phyloP scores from a whole-genome alignment of 495 filamentous ascomycete genomes.

The Pseudomonodictys pantanalensis region DNA sequence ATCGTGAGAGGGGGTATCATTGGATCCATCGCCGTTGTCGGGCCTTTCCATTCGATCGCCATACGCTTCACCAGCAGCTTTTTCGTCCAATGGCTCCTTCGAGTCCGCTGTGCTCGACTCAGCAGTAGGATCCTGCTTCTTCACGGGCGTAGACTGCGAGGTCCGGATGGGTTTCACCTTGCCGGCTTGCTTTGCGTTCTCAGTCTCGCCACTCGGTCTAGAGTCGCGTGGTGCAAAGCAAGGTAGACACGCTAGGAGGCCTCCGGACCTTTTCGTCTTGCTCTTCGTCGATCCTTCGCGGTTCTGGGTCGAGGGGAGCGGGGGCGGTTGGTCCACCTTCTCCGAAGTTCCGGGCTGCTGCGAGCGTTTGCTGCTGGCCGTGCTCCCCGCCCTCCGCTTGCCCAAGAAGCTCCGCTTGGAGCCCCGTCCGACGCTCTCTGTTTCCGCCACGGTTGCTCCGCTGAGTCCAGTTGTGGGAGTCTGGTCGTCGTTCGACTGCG shows the following conservation, averaged over 20 bases:
- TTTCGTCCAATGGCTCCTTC: slow-evolving; percentile 57
- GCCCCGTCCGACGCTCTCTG: slow-evolving; percentile 62
- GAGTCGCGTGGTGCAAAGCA: slow-evolving; percentile 72
- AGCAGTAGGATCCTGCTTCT: slow-evolving; percentile 51
- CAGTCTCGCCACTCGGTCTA: slow-evolving; percentile 55
- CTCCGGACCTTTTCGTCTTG: slow-evolving; percentile 59
- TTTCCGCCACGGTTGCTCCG: slow-evolving; percentile 62
- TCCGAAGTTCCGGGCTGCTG: slow-evolving; percentile 42
- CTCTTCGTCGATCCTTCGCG: slow-evolving; percentile 37
- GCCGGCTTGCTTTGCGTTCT: slow-evolving; percentile 66
- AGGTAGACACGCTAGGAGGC: slow-evolving; percentile 69
- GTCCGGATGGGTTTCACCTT: slow-evolving; percentile 53
- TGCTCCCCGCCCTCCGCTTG: slow-evolving; percentile 69
- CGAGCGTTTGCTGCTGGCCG: slow-evolving; percentile 59
- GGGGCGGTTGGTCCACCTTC: slow-evolving; percentile 27
- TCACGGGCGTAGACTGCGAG: slow-evolving; percentile 51
- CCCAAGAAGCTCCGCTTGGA: slow-evolving; percentile 39
- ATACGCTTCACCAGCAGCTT: slow-evolving; percentile 41
- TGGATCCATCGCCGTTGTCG: slow-evolving; percentile 28
- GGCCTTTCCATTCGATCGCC: slow-evolving; percentile 28
- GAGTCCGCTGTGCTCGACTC: slow-evolving; percentile 57
- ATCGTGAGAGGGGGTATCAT: slow-evolving; percentile 29
- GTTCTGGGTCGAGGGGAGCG: slow-evolving; percentile 45
- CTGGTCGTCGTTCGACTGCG: slow-evolving; percentile 22
- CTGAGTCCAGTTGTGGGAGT: slow-evolving; percentile 54